A percentile compares a stretch with the other conserved stretches of the same genome.
These are phyloP conservation scores for Boletus reticulatus DNA, from an alignment of 768 basidiomycete genomes.

Conservation along the genomic window DNA sequence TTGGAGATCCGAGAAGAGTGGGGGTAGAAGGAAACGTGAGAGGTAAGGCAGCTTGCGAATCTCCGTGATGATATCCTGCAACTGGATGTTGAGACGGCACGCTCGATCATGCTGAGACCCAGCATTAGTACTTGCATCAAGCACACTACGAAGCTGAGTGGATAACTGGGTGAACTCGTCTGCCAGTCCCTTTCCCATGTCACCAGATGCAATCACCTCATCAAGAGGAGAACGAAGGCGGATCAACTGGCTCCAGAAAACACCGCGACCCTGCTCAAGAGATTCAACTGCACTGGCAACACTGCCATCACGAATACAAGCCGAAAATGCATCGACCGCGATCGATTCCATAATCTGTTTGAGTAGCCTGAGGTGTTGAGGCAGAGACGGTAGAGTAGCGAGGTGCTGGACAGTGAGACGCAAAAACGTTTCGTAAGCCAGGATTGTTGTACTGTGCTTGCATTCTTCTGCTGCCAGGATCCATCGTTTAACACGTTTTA, in stretches of 20 bases:
- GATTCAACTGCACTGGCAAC: constrained; percentile 27
- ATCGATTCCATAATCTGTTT: constrained; percentile 2
- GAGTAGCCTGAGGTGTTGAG: neutral
- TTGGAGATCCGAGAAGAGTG: constrained; percentile 13
- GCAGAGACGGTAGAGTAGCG: neutral
- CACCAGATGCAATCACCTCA: neutral
- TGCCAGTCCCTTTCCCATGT: neutral
- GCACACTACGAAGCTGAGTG: neutral
- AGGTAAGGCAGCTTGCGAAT: constrained; percentile 22
- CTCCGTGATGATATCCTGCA: constrained; percentile 6
- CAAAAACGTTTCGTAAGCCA: constrained; percentile 11
- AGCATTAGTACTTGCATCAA: neutral
- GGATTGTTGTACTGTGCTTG: constrained; percentile 1
- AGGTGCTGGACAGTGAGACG: constrained; percentile 3
- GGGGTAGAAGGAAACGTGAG: constrained; percentile 28
- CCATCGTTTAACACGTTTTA: neutral
- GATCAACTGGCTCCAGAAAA: neutral
- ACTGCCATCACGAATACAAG: constrained; percentile 8
- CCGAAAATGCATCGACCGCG: constrained; percentile 3
- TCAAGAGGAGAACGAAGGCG: constrained; percentile 14
- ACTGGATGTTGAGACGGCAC: neutral
- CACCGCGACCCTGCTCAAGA: constrained; percentile 6
- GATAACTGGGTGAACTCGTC: neutral
- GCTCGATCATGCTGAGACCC: neutral
- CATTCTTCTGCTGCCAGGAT: constrained; percentile 3